Evolutionary conservation across 2,329 filamentous ascomycete species (phyloP).

Genomic region (Didymella exigua): DNA sequence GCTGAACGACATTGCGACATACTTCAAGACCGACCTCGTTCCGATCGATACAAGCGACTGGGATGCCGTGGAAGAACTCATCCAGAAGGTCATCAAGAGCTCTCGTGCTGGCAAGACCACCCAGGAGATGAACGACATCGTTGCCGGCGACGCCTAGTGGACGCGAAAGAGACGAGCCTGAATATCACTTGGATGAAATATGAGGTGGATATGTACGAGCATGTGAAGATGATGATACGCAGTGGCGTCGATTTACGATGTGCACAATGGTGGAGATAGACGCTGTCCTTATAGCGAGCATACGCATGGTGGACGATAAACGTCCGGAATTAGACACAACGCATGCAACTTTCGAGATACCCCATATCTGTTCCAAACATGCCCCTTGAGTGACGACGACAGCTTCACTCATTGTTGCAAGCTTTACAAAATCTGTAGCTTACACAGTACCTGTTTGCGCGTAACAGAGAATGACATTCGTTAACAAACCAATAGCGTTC

Average conservation of each 20-base stretch:
- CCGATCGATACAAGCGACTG: slow-evolving; percentile 85
- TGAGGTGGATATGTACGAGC: not conserved
- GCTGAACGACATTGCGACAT: slow-evolving; percentile 76
- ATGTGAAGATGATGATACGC: not conserved
- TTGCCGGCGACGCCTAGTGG: slow-evolving; percentile 4
- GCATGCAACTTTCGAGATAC: slow-evolving; percentile 32
- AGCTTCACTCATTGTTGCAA: no score
- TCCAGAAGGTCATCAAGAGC: slow-evolving; percentile 67
- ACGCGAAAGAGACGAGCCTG: not conserved
- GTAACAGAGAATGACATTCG: no score
- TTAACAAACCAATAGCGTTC: no score
- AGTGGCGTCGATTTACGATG: not conserved
- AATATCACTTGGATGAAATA: no score
- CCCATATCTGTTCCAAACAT: slow-evolving; percentile 5
- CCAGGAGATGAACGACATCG: slow-evolving; percentile 41
- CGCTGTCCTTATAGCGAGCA: slow-evolving; percentile 11
- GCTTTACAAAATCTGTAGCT: no score
- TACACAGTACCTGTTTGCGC: no score
- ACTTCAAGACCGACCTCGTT: slow-evolving; percentile 81
- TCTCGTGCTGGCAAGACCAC: slow-evolving; percentile 50
- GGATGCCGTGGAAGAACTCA: slow-evolving; percentile 83
- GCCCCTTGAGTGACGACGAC: not conserved
- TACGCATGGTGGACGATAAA: slow-evolving; percentile 6
- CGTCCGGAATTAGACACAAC: slow-evolving; percentile 14
- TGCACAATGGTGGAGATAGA: not conserved